Evolutionary conservation across 192 early-diverging fungal species (phyloP).

Genomic region (Piromyces sp.): DNA sequence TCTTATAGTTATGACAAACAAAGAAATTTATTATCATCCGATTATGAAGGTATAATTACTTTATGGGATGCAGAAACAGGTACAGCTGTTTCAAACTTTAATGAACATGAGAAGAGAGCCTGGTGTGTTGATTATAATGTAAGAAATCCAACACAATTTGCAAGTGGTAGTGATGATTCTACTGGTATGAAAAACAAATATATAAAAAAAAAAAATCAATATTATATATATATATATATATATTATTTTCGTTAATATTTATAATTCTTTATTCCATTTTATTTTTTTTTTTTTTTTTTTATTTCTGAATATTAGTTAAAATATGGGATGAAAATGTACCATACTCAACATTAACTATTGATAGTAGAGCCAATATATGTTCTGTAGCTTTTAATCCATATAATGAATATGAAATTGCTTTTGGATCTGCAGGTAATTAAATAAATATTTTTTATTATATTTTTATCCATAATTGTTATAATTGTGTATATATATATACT

Average conservation of each 20-base stretch:
- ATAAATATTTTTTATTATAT: no score
- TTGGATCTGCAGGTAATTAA: slow-evolving; percentile 69
- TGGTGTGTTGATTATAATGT: slow-evolving; percentile 82
- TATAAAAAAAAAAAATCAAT: no score
- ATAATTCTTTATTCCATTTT: background rate
- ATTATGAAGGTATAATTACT: slow-evolving; percentile 80
- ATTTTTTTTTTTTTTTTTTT: background rate
- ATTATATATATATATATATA: background rate
- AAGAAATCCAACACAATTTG: slow-evolving; percentile 58
- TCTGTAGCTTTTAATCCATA: slow-evolving; percentile 83
- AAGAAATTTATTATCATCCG: slow-evolving; percentile 65
- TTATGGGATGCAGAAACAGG: slow-evolving; percentile 70
- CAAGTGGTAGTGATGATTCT: slow-evolving; percentile 81
- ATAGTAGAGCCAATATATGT: slow-evolving; percentile 75
- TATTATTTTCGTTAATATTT: slow-evolving; percentile 1
- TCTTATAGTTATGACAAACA: slow-evolving; percentile 82
- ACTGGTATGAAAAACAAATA: slow-evolving; percentile 26
- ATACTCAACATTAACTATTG: slow-evolving; percentile 59
- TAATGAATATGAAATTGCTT: slow-evolving; percentile 50
- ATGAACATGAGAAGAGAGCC: slow-evolving; percentile 81
- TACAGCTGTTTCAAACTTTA: slow-evolving; percentile 33
- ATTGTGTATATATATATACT: no score
- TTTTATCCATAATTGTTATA: no score
- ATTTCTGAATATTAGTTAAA: slow-evolving; percentile 31
- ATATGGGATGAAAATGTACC: slow-evolving; percentile 70